Evolutionary conservation across 495 filamentous ascomycete genomes (phyloP).

Genomic region (Echria macrotheca): DNA sequence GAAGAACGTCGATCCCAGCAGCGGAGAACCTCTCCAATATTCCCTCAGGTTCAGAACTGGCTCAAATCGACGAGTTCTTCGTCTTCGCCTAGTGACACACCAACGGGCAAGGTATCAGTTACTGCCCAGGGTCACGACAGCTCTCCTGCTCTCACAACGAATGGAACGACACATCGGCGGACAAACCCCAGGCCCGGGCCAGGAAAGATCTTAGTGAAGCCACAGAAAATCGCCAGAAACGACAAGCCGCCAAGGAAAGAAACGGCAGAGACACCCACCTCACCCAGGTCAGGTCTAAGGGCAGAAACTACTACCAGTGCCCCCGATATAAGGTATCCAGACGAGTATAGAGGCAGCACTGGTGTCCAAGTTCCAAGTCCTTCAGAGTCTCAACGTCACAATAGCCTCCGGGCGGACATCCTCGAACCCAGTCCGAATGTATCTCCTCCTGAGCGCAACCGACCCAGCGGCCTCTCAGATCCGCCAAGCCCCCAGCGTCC

Average conservation of each 20-base stretch:
- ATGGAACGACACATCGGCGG: too few species aligned
- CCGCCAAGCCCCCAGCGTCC: neutral
- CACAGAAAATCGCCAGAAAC: neutral
- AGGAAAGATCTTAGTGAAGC: too few species aligned
- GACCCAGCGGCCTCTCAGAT: too few species aligned
- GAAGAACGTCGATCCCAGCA: constrained; percentile 10
- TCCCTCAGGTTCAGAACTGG: constrained; percentile 17
- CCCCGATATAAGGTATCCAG: too few species aligned
- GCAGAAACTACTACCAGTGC: too few species aligned
- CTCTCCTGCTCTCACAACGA: constrained; percentile 2
- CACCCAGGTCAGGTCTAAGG: too few species aligned
- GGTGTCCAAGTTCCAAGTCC: constrained; percentile 6
- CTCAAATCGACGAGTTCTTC: constrained; percentile 7
- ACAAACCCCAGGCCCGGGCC: too few species aligned
- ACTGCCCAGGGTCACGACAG: constrained; percentile 7
- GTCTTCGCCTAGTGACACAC: constrained; percentile 1
- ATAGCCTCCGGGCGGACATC: constrained; percentile 3
- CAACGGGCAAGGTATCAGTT: constrained; percentile 1
- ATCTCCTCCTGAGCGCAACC: too few species aligned
- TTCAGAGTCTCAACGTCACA: neutral
- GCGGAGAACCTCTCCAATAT: constrained; percentile 12
- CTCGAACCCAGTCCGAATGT: neutral
- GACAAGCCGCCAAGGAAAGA: neutral
- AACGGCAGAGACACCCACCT: neutral
- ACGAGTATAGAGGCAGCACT: constrained; percentile 6